These are phyloP conservation scores for Colletotrichum horii DNA, from an alignment of 2,329 filamentous ascomycete genomes.

Conservation along the genomic window DNA sequence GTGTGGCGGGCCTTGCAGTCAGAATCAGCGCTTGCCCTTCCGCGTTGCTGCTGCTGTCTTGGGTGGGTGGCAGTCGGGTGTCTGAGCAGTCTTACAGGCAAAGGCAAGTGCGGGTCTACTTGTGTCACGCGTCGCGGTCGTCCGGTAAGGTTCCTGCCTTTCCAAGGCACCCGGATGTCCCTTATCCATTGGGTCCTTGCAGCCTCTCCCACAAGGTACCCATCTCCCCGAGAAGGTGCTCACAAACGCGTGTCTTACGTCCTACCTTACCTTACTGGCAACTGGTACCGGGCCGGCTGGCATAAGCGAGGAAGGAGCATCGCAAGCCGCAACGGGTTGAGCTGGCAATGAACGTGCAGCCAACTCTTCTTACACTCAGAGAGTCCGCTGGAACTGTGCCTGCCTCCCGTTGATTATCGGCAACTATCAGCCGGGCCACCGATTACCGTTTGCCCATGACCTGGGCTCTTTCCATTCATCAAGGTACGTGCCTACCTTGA, in stretches of 20 bases:
- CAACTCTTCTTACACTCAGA: not conserved
- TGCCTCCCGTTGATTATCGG: not conserved
- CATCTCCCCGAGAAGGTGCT: not conserved
- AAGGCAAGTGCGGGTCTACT: no score
- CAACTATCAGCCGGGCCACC: not conserved
- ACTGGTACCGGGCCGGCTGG: not conserved
- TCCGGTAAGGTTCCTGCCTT: no score
- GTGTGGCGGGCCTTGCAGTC: not conserved
- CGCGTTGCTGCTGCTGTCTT: no score
- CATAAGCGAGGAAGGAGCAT: not conserved
- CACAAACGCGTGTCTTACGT: no score
- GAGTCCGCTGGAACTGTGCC: not conserved
- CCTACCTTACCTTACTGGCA: not conserved
- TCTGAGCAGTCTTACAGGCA: no score
- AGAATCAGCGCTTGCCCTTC: not conserved
- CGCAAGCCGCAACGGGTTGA: not conserved
- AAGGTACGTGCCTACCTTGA: not conserved
- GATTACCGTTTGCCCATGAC: not conserved
- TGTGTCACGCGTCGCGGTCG: not conserved
- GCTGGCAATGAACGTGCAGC: not conserved
- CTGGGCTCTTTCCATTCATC: not conserved
- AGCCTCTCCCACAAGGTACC: not conserved
- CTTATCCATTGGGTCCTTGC: no score
- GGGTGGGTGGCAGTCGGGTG: no score
- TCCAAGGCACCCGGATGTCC: no score